Base-by-base conservation (phyloP, 768 basidiomycete species). In the Auriscalpium vulgare region DNA sequence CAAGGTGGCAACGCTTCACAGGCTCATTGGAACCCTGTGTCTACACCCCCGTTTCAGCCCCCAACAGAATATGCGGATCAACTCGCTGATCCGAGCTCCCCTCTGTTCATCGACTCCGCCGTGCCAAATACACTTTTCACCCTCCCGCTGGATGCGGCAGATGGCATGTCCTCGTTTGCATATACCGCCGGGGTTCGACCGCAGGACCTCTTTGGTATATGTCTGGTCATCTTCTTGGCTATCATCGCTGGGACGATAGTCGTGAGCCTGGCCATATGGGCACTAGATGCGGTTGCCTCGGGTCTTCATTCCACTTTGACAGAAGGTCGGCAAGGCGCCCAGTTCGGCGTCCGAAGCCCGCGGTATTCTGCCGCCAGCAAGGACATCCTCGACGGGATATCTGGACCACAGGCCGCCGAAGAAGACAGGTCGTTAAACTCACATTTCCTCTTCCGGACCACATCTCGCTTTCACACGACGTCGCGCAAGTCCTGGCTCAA, bases 81-180 rank as follows among this genome's bases (percentile, higher is more conserved):
- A 69, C 71, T 97, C 37, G 74, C 72, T 55, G 84, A 95, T 65
- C 70, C 75, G 14, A 71, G 69, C 40, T 95, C 92, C 1, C 83
- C 88, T 10, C 75, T 99, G 35, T 97, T 81, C 71, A 77, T 97
- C 60, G 75, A 95, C 65, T 60, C 79, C 1, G 69, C 74, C 21
- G 75, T 81, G 14, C 79, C 86, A 17, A 97, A 97, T 65, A 72
- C 77, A 35, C 74, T 95, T 47, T 90, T 88, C 73, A 80, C 78
- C 56, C 80, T 90, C 55, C 86, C 87, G 9, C 63, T 72, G 11
- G 75, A 83, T 62, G 72, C 78, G 8, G 78, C 85, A 0, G 63
- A 74, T 8, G 95, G 95, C 3, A 84, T 99, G 47, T 74, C 82
- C 14, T 85, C 88, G 2, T 95, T 95, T 67, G 90, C 94, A 1